Evolutionary conservation across 495 filamentous ascomycete species (phyloP).

Genomic region (Cetradonia linearis): DNA sequence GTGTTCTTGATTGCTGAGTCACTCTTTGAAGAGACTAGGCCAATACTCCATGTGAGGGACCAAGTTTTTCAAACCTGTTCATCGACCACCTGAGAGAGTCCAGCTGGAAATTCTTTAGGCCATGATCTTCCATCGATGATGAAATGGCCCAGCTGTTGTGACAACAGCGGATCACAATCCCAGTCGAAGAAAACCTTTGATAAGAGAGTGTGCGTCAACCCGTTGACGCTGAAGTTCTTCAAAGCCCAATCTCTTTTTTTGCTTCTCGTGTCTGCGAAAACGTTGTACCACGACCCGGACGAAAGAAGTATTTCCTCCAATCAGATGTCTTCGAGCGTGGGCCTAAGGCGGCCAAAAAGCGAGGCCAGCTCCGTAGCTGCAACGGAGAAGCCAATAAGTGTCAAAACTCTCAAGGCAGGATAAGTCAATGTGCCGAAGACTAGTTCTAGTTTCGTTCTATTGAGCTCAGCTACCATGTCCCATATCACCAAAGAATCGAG

Average conservation of each 20-base stretch:
- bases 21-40: no score
- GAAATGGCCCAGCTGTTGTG: not conserved
- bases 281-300: not conserved
- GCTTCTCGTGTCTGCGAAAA: not conserved
- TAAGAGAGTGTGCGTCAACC: not conserved
- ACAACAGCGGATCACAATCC: not conserved
- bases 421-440: not conserved
- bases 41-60: no score
- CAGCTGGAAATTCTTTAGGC: not conserved
- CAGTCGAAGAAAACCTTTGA: no score
- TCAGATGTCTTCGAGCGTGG: not conserved
- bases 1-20: no score
- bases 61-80: not conserved
- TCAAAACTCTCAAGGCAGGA: not conserved
- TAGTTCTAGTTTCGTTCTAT: not conserved
- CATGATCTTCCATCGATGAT: not conserved
- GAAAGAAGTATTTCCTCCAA: not conserved
- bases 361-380: not conserved
- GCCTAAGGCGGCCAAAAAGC: not conserved
- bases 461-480: not conserved
- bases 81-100: not conserved
- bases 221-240: not conserved
- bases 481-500: not conserved
- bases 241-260: not conserved
- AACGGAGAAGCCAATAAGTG: not conserved